Percentiles rank a stretch among this genome's conserved stretches.
phyloP scores from a whole-genome alignment of 2,329 filamentous ascomycete genomes.

The Drechslera avenae region DNA sequence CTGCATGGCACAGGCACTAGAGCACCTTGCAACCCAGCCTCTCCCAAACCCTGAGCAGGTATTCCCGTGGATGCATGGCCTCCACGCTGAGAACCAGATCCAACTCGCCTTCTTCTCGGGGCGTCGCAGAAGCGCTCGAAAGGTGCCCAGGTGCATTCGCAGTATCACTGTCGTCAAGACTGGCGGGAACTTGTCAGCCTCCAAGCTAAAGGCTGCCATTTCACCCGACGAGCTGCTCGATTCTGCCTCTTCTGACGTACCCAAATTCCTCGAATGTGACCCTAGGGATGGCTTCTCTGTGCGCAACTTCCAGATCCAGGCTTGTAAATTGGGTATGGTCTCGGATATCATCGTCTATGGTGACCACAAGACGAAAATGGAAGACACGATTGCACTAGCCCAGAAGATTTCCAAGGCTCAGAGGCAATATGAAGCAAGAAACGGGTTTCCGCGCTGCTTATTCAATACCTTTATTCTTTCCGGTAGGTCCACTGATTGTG shows the following conservation, averaged over 20 bases:
- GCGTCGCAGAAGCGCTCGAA: constrained; percentile 71
- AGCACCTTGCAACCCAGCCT: constrained; percentile 77
- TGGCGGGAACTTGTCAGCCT: constrained; percentile 73
- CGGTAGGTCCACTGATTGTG: constrained; percentile 49
- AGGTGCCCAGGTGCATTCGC: constrained; percentile 76
- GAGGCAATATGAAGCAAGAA: constrained; percentile 69
- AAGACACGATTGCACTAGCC: constrained; percentile 69
- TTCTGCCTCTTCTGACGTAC: constrained; percentile 48
- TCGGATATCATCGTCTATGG: constrained; percentile 95
- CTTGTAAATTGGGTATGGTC: constrained; percentile 81
- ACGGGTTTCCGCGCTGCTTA: constrained; percentile 59
- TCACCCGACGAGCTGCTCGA: constrained; percentile 79
- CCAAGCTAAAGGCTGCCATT: constrained; percentile 86
- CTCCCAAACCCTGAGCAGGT: constrained; percentile 83
- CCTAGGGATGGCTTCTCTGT: constrained; percentile 92
- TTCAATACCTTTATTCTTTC: constrained; percentile 86
- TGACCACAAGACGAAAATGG: constrained; percentile 66
- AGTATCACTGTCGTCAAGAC: constrained; percentile 87
- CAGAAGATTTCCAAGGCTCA: constrained; percentile 75
- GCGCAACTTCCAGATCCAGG: constrained; percentile 95
- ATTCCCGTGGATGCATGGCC: constrained; percentile 94
- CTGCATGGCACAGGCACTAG: constrained; percentile 72
- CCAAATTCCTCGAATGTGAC: constrained; percentile 80
- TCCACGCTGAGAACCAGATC: constrained; percentile 86
- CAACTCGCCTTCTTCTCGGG: constrained; percentile 89